Conservation (phyloP, 768 basidiomycete species). For the Rhodotorula babjevae region DNA sequence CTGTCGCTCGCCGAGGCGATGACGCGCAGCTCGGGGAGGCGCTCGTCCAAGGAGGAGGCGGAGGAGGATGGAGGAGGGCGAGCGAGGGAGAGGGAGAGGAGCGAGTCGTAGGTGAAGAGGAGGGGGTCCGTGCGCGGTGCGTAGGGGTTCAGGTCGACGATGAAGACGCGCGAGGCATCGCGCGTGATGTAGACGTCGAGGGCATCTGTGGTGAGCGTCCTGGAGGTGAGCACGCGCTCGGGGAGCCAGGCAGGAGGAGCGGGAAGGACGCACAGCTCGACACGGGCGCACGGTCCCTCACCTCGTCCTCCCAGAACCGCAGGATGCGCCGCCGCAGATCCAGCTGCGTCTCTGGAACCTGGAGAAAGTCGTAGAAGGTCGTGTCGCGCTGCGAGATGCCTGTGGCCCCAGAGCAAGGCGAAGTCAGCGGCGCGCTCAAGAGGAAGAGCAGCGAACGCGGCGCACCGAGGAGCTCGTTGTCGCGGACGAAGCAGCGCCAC, state of each 20-base stretch:
- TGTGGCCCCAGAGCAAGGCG: constrained; percentile 43
- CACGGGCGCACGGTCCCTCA: constrained; percentile 59
- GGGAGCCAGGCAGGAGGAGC: background rate
- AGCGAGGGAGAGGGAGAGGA: constrained; percentile 54
- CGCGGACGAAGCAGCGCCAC: constrained; percentile 81
- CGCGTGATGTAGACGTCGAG: constrained; percentile 85
- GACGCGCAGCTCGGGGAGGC: constrained; percentile 7
- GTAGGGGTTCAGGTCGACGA: constrained; percentile 90
- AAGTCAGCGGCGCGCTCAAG: background rate
- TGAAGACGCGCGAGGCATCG: constrained; percentile 66
- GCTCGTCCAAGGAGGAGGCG: too few relatives aligned
- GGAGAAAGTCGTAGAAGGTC: constrained; percentile 83
- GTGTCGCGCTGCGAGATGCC: constrained; percentile 81
- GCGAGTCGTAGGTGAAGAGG: constrained; percentile 75
- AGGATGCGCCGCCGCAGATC: constrained; percentile 57
- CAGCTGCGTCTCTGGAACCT: constrained; percentile 56
- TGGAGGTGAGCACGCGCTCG: background rate
- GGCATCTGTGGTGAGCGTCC: constrained; percentile 54
- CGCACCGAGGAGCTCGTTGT: constrained; percentile 66
- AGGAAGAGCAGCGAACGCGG: background rate
- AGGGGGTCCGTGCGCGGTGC: constrained; percentile 78
- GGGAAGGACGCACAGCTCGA: constrained; percentile 60
- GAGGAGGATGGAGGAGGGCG: background rate
- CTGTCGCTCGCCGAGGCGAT: constrained; percentile 45
- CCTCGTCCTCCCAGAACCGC: constrained; percentile 64